These are phyloP conservation scores for Metahyphopichia silvanorum DNA, from an alignment of 805 yeast species.

Conservation along the genomic window DNA sequence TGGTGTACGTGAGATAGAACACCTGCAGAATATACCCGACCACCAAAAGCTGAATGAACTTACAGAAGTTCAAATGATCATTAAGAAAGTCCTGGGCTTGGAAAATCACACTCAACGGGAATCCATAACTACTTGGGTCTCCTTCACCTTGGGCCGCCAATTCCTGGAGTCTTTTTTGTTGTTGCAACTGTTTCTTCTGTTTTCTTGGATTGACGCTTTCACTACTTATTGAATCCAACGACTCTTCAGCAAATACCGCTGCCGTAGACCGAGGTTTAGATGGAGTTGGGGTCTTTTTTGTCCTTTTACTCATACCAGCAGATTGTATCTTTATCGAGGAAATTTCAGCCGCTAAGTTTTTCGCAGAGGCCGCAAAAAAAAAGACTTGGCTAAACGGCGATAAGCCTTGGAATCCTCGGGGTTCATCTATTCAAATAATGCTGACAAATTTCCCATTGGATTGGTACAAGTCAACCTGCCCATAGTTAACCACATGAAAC, in stretches of 20 bases:
- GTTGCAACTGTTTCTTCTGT: slow-evolving; percentile 1
- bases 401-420: too few species aligned
- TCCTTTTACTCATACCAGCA: too few species aligned
- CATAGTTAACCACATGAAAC: too few species aligned
- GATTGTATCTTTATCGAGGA: too few species aligned
- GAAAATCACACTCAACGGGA: slow-evolving; percentile 25
- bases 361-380: too few species aligned
- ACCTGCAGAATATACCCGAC: slow-evolving; percentile 28
- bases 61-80: slow-evolving; percentile 25
- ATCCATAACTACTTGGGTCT: slow-evolving; percentile 12
- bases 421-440: too few species aligned
- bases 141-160: slow-evolving; percentile 7
- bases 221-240: neutral
- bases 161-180: neutral
- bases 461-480: too few species aligned
- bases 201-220: neutral
- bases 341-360: too few species aligned
- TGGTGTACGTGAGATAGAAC: slow-evolving; percentile 20
- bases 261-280: slow-evolving; percentile 7
- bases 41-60: slow-evolving; percentile 29
- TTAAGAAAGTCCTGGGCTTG: slow-evolving; percentile 37
- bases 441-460: too few species aligned
- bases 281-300: neutral
- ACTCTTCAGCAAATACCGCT: slow-evolving; percentile 6
- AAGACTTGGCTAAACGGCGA: too few species aligned